A percentile compares a stretch with the other conserved stretches of the same genome.
phyloP scores from a whole-genome alignment of 1,284 basidiomycete genomes.

The Agroathelia rolfsii region DNA sequence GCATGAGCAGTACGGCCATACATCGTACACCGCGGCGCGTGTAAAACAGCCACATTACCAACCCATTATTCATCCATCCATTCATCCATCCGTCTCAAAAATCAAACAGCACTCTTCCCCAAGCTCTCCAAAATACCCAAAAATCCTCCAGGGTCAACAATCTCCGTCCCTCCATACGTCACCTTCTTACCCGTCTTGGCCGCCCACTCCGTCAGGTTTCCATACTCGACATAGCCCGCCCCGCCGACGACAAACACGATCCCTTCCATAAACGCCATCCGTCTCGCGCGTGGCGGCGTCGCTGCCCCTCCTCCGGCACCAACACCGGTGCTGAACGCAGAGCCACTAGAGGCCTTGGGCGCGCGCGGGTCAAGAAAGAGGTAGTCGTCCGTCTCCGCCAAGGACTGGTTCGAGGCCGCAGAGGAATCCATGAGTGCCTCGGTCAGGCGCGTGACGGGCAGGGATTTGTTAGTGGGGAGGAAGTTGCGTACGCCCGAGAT shows the following conservation, averaged over 20 bases:
- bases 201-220: slow-evolving; percentile 91
- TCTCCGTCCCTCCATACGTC: slow-evolving; percentile 94
- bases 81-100: background rate
- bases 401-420: slow-evolving; percentile 81
- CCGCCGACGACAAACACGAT: slow-evolving; percentile 96
- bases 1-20: no score
- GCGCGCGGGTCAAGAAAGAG: slow-evolving; percentile 89
- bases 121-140: slow-evolving; percentile 58
- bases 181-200: slow-evolving; percentile 71
- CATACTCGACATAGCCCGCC: slow-evolving; percentile 95
- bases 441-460: slow-evolving; percentile 86
- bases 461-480: slow-evolving; percentile 89
- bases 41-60: no score
- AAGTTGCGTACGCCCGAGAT: slow-evolving; percentile 99
- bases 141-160: slow-evolving; percentile 84
- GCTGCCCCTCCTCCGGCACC: slow-evolving; percentile 28
- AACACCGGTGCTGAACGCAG: slow-evolving; percentile 39
- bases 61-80: background rate
- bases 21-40: no score
- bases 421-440: slow-evolving; percentile 97
- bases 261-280: slow-evolving; percentile 83
- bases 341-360: slow-evolving; percentile 41
- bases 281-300: slow-evolving; percentile 40
- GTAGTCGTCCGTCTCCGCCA: slow-evolving; percentile 96
- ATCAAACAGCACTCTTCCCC: slow-evolving; percentile 29